Conservation (phyloP, 139 green algal genomes). For the Tetradesmus lagerheimii region DNA sequence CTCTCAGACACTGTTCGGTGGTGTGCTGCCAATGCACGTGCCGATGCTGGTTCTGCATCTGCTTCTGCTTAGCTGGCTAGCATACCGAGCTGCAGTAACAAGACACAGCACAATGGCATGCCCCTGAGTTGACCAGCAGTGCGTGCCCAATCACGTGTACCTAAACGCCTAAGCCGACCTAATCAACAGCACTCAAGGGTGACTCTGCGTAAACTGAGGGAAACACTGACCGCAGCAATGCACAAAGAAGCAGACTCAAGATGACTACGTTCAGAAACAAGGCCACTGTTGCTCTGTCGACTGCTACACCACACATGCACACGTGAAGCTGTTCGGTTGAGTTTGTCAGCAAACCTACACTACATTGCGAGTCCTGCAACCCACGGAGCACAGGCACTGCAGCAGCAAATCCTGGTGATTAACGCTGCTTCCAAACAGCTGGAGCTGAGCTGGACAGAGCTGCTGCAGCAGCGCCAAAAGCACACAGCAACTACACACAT, state of each 20-base stretch:
- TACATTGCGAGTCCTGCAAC: background rate
- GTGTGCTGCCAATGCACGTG: background rate
- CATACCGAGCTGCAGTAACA: background rate
- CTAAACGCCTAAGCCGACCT: background rate
- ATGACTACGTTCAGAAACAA: background rate
- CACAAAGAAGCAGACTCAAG: background rate
- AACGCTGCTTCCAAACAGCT: too few species aligned
- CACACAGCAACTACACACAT: background rate
- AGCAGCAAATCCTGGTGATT: too few species aligned
- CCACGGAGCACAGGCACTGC: background rate
- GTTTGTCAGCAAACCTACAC: background rate
- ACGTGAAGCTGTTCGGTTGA: background rate
- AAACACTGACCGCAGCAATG: background rate
- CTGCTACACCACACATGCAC: background rate
- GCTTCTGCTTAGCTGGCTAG: background rate
- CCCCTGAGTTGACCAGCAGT: background rate
- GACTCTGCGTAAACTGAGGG: background rate
- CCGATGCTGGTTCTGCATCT: background rate
- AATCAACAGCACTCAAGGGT: background rate
- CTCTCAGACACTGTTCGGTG: too few species aligned
- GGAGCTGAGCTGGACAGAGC: too few species aligned
- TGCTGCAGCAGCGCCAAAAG: too few species aligned
- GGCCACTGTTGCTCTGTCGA: background rate
- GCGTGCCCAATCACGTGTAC: background rate
- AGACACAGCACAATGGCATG: background rate